These are phyloP conservation scores for Macrocystidia cucumis DNA, from an alignment of 1,284 basidiomycete genomes.

Conservation along the genomic window DNA sequence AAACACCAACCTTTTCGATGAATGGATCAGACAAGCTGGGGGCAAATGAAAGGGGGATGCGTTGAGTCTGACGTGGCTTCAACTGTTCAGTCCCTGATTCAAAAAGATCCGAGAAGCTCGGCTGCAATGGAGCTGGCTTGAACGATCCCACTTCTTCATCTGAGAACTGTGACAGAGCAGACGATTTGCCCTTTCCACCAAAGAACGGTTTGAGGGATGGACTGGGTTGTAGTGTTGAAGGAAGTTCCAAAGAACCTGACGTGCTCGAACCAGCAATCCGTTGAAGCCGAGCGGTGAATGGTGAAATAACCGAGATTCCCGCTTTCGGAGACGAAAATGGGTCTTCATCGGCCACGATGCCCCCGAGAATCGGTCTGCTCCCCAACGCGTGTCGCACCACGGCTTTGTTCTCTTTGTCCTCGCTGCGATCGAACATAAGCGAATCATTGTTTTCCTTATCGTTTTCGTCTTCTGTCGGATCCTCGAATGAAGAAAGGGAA, in stretches of 20 bases:
- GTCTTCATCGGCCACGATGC: constrained; percentile 12
- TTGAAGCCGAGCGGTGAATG: constrained; percentile 15
- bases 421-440: constrained; percentile 55
- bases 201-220: constrained; percentile 15
- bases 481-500: constrained; percentile 38
- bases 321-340: constrained; percentile 12
- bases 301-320: constrained; percentile 7
- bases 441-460: constrained; percentile 64
- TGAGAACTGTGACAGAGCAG: constrained; percentile 38
- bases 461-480: constrained; percentile 52
- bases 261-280: constrained; percentile 10
- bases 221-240: constrained; percentile 13
- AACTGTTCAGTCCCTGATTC: constrained; percentile 27
- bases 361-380: constrained; percentile 12
- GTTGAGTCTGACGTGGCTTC: too few relatives aligned
- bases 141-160: constrained; percentile 24
- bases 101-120: constrained; percentile 41
- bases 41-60: too few relatives aligned
- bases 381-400: constrained; percentile 31
- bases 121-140: constrained; percentile 18
- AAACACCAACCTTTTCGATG: too few relatives aligned
- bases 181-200: constrained; percentile 8
- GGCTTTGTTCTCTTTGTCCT: constrained; percentile 66
- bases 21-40: too few relatives aligned
- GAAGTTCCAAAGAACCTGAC: too few relatives aligned